Conservation (phyloP, 495 filamentous ascomycete species). For the Tuber calosporum region DNA sequence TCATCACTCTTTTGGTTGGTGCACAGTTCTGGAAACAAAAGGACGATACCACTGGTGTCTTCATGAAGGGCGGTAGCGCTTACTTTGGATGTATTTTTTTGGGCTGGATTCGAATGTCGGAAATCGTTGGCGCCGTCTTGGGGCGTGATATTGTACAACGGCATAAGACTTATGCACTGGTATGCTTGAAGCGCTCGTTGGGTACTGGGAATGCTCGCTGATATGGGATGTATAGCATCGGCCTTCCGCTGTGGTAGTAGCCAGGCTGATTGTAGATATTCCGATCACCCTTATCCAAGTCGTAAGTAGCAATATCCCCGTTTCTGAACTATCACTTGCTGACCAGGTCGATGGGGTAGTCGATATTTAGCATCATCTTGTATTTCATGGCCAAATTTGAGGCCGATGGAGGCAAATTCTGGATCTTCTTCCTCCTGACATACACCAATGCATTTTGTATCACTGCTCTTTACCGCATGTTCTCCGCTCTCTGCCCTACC, state of each 20-base stretch:
- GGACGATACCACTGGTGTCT: slow-evolving; percentile 58
- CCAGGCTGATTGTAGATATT: slow-evolving; percentile 61
- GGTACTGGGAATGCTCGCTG: not conserved
- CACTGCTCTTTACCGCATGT: slow-evolving; percentile 68
- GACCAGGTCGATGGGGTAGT: not conserved
- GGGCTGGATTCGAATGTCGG: slow-evolving; percentile 63
- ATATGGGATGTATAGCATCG: slow-evolving; percentile 48
- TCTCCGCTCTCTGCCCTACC: slow-evolving; percentile 61
- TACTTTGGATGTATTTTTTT: slow-evolving; percentile 71
- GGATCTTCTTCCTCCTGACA: slow-evolving; percentile 47
- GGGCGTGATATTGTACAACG: slow-evolving; percentile 58
- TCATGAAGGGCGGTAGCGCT: slow-evolving; percentile 58
- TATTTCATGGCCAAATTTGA: slow-evolving; percentile 65
- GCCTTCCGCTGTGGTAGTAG: slow-evolving; percentile 63
- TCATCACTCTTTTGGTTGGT: slow-evolving; percentile 63
- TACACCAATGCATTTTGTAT: slow-evolving; percentile 56
- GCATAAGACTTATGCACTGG: slow-evolving; percentile 67
- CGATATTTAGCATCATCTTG: slow-evolving; percentile 56
- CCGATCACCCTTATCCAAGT: slow-evolving; percentile 60
- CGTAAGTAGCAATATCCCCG: slow-evolving; percentile 19
- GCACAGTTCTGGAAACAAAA: slow-evolving; percentile 63
- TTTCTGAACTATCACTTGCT: not conserved
- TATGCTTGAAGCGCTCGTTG: not conserved
- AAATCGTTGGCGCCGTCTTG: slow-evolving; percentile 61
- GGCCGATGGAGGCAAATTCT: slow-evolving; percentile 58